phyloP scores from a whole-genome alignment of 495 filamentous ascomycete genomes.

The Neurospora africana region DNA sequence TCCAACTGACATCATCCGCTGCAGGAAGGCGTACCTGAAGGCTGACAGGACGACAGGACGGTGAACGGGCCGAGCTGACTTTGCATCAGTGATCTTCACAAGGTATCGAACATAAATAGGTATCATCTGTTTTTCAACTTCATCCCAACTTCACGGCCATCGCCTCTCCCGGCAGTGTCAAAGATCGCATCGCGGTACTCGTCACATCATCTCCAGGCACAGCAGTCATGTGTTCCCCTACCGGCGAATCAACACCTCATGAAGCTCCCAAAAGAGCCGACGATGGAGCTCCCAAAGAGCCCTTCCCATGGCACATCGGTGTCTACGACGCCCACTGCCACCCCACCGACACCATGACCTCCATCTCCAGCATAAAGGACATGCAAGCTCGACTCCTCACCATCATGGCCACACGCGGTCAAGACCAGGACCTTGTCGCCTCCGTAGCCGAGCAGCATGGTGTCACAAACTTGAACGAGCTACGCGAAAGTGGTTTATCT shows the following conservation, averaged over 20 bases:
- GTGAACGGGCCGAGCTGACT: not conserved
- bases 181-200: not conserved
- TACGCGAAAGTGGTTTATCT: not conserved
- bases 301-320: constrained; percentile 76
- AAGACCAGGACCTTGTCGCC: constrained; percentile 81
- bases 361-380: constrained; percentile 49
- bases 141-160: not conserved
- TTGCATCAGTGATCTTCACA: not conserved
- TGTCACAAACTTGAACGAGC: constrained; percentile 10
- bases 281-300: constrained; percentile 3
- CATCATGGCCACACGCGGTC: constrained; percentile 76
- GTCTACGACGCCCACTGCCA: constrained; percentile 93
- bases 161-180: not conserved
- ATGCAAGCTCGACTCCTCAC: constrained; percentile 76
- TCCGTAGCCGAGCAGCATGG: constrained; percentile 45
- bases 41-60: not conserved
- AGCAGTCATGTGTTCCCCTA: constrained; percentile 10
- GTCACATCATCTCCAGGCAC: not conserved
- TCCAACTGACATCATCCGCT: not conserved
- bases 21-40: not conserved
- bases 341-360: constrained; percentile 90
- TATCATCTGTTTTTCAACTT: not conserved
- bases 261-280: not conserved
- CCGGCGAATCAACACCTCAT: not conserved
- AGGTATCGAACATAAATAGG: not conserved